Evolutionary conservation across 169 alveolate species (phyloP), one percentile per base, ranked within the genome.

Genomic region (Cryptosporidium tyzzeri): DNA sequence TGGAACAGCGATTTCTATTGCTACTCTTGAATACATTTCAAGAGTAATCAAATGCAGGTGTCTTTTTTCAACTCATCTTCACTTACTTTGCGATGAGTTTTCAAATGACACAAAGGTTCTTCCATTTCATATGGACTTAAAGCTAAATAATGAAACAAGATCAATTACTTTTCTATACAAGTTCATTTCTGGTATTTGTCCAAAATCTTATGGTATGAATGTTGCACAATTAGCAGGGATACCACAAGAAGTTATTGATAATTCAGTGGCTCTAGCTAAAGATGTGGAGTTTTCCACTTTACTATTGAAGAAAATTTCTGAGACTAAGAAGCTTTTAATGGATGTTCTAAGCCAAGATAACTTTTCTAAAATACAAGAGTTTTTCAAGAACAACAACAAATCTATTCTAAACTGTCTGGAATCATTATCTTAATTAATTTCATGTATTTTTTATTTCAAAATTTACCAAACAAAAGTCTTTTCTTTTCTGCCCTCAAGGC

Each of bases 1-100:
- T 92, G 99, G 99, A 8, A 97, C 98, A 21, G 98, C 99, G 18
- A 97, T 99, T 12, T 99, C 99, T 3, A 93, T 95, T 45, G 97
- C 99, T 9, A 95, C 98, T 23, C 92, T 98, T 41, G 96, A 95
- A 59, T 94, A 96, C 87, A 86, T 98, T 50, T 93, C 91, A 33
- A 67, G 67, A 37, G 39, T 55, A 9, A 84, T 94, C 8, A 74
- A 93, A 91, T 96, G 99, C 93, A 94, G 98, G 67, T 93, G 97
- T 18, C 84, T 98, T 35, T 98, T 98, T 92, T 96, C 99, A 12
- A 98, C 99, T 65, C 99, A 98, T 86, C 97, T 96, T 87, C 99
- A 97, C 91, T 95, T 94, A 53, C 92, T 96, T 39, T 70, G 96
- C 44, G 93, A 93, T 37, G 96, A 94, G 37, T 91, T 95, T 48